These are phyloP conservation scores for Dactylellina parvicollis DNA, from an alignment of 2,329 filamentous ascomycete species.

Conservation along the genomic window DNA sequence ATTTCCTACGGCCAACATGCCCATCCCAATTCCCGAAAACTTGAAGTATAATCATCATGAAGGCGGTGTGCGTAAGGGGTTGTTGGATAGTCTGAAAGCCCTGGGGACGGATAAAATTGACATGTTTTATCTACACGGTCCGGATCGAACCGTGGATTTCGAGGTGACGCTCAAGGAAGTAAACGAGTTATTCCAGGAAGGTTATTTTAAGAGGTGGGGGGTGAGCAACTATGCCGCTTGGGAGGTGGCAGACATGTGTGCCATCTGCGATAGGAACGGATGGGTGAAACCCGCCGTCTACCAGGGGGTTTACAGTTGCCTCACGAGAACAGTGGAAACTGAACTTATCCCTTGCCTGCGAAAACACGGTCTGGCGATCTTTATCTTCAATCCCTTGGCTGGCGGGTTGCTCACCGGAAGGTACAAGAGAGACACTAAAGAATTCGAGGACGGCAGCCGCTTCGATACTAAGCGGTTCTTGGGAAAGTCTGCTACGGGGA, in stretches of 20 bases:
- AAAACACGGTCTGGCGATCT: constrained; percentile 79
- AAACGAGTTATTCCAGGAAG: constrained; percentile 83
- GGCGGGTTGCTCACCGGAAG: constrained; percentile 81
- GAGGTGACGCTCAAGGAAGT: constrained; percentile 80
- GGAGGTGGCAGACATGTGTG: constrained; percentile 85
- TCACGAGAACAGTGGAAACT: constrained; percentile 77
- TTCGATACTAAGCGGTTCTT: constrained; percentile 69
- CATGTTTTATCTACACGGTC: constrained; percentile 79
- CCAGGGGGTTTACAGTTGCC: constrained; percentile 87
- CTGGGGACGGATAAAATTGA: constrained; percentile 65
- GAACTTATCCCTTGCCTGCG: constrained; percentile 79
- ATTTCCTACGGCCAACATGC: constrained; percentile 19
- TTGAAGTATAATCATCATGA: constrained; percentile 26
- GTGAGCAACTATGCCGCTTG: constrained; percentile 86
- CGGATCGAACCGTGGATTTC: constrained; percentile 75
- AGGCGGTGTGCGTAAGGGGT: constrained; percentile 14
- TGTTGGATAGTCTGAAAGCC: constrained; percentile 40
- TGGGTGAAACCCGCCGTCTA: constrained; percentile 87
- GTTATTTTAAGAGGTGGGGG: constrained; percentile 83
- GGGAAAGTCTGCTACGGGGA: constrained; percentile 70
- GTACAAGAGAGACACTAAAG: constrained; percentile 70
- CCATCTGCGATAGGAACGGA: constrained; percentile 79
- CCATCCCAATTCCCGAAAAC: constrained; percentile 1
- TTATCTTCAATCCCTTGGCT: constrained; percentile 83
- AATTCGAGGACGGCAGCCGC: constrained; percentile 55